Evolutionary conservation across 441 rosid genomes (phyloP), one percentile per base, ranked within the genome.

Genomic region (Brassica balearica): DNA sequence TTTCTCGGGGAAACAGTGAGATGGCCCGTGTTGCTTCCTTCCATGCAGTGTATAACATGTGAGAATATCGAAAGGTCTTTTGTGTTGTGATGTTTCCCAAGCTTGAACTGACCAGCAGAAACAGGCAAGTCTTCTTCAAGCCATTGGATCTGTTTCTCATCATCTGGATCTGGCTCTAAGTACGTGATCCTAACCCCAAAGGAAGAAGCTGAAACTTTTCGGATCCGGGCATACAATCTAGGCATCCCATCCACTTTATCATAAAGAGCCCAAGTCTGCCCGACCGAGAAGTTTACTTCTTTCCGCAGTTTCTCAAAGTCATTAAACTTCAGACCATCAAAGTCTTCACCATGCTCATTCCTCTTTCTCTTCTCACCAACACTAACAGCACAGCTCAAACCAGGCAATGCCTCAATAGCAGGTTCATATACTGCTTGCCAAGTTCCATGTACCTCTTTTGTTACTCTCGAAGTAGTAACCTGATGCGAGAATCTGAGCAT

Each of bases 401-500:
- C 58, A 51, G 20, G 66, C 6, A 7, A 62, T n/a, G 41, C 11
- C 58, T 14, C 20, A 14, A 51, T 51, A 14, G 17, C 20, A 51
- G 58, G 19, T 51, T 51, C 58, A 51, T 51, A 51, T 2, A 51
- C 58, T 51, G 14, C 58, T 6, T 51, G 58, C 19, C 19, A 51
- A n/a, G 58, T 51, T 51, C 94, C 94, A 74, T 71, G 77, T 64
- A 71, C 79, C 86, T 61, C 36, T 29, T 61, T 41, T 0, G 58
- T 60, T n/a, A 71, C 41, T 91, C 88, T 83, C 73, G 78, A 83
- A 41, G 86, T 85, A 43, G 93, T 91, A 73, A 94, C 83, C 56
- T 83, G 96, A 80, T 94, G 96, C 73, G 97, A 90, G 86, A 94
- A 94, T 61, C 87, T 85, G n/a, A 90, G 85, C 65, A 86, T 72